phyloP scores from a whole-genome alignment of 495 filamentous ascomycete genomes.

The Achaetomiella virescens region DNA sequence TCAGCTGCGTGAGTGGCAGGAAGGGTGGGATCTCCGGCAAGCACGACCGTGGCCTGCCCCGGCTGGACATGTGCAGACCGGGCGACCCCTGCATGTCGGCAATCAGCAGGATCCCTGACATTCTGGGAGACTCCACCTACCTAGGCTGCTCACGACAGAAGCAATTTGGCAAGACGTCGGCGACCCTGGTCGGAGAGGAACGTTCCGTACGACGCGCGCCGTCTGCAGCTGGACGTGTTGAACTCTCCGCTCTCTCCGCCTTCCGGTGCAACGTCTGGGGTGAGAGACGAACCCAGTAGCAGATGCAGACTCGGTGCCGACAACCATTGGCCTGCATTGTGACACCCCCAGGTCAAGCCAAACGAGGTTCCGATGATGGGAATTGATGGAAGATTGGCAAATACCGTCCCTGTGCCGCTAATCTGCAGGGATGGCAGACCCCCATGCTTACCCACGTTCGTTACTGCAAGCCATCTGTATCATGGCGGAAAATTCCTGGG shows the following conservation, averaged over 20 bases:
- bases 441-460: background rate
- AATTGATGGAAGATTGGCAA: background rate
- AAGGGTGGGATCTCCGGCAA: background rate
- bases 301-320: background rate
- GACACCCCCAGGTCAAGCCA: background rate
- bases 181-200: background rate
- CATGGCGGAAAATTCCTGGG: background rate
- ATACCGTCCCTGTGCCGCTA: background rate
- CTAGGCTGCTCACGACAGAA: slow-evolving; percentile 10
- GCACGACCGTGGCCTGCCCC: background rate
- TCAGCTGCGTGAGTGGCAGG: background rate
- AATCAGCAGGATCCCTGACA: slow-evolving; percentile 20
- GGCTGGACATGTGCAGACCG: slow-evolving; percentile 12
- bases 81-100: slow-evolving; percentile 14
- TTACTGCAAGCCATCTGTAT: background rate
- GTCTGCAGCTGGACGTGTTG: background rate
- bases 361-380: background rate
- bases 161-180: slow-evolving; percentile 10
- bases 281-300: background rate
- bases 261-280: background rate
- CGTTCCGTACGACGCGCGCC: background rate
- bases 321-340: slow-evolving; percentile 1
- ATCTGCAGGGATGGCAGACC: background rate
- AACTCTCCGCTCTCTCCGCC: too few species aligned
- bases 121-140: slow-evolving; percentile 16